phyloP scores from a whole-genome alignment of 1,284 basidiomycete species.

The Pseudozyma tsukubaensis region DNA sequence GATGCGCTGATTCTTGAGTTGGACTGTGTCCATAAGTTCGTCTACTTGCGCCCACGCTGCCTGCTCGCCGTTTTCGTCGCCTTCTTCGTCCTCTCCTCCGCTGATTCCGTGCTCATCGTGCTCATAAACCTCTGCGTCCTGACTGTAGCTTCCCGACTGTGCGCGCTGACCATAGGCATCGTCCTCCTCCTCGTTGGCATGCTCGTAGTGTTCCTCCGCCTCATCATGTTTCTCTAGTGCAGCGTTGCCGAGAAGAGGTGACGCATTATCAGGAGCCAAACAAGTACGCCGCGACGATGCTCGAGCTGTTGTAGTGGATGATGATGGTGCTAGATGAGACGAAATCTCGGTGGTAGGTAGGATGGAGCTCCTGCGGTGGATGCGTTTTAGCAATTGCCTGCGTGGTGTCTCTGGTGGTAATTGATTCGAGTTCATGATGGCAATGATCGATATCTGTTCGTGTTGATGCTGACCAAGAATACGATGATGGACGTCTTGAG shows the following conservation, averaged over 20 bases:
- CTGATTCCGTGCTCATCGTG: neutral
- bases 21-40: slow-evolving; percentile 47
- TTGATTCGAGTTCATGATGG: slow-evolving; percentile 29
- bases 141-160: neutral
- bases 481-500: slow-evolving; percentile 2
- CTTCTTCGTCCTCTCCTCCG: slow-evolving; percentile 6
- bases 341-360: slow-evolving; percentile 30
- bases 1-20: slow-evolving; percentile 47
- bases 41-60: slow-evolving; percentile 47
- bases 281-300: slow-evolving; percentile 21
- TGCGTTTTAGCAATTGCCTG: slow-evolving; percentile 52
- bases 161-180: neutral
- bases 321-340: slow-evolving; percentile 15
- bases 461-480: neutral
- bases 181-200: neutral
- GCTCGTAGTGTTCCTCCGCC: slow-evolving; percentile 20
- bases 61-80: slow-evolving; percentile 41
- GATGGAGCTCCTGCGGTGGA: slow-evolving; percentile 47
- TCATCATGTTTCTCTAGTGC: slow-evolving; percentile 26
- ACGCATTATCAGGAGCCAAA: slow-evolving; percentile 14
- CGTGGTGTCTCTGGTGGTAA: slow-evolving; percentile 47
- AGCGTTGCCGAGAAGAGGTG: slow-evolving; percentile 8
- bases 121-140: neutral
- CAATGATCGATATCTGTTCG: neutral
- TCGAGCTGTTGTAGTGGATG: slow-evolving; percentile 19